Evolutionary conservation across 768 basidiomycete genomes (phyloP).

Genomic region (Symmetrospora coprosmae): DNA sequence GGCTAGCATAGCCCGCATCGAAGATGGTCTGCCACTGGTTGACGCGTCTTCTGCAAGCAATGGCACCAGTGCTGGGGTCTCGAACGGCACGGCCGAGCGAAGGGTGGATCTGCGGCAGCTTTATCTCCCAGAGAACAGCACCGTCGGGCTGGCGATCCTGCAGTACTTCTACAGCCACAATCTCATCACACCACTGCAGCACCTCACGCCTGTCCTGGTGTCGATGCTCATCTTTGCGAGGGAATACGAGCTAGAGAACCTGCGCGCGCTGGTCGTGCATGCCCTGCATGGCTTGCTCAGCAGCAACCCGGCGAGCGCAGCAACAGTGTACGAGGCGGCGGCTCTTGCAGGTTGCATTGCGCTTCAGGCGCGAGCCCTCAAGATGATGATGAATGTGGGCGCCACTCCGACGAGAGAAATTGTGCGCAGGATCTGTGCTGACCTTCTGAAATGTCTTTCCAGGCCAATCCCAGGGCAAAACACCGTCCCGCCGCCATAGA

Average conservation of each 20-base stretch:
- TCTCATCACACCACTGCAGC: constrained; percentile 77
- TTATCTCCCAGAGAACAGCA: constrained; percentile 72
- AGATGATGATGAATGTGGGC: constrained; percentile 21
- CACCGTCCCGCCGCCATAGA: neutral
- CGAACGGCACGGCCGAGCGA: constrained; percentile 31
- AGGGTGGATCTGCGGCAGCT: constrained; percentile 40
- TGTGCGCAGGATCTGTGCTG: too few relatives aligned
- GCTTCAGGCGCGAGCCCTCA: constrained; percentile 18
- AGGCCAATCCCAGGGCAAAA: constrained; percentile 6
- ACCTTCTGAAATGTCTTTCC: neutral
- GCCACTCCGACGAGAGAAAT: neutral
- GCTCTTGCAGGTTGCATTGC: constrained; percentile 18
- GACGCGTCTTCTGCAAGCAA: neutral
- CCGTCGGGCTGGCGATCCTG: constrained; percentile 70
- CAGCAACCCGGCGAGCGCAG: neutral
- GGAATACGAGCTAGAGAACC: constrained; percentile 62
- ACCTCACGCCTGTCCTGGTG: constrained; percentile 73
- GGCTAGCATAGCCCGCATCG: constrained; percentile 8
- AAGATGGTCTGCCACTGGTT: neutral
- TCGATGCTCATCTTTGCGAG: constrained; percentile 69
- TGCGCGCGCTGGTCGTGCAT: constrained; percentile 71
- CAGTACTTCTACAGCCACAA: constrained; percentile 87
- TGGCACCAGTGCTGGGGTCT: neutral
- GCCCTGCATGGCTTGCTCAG: constrained; percentile 65
- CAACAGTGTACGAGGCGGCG: constrained; percentile 26